Evolutionary conservation across 2,329 filamentous ascomycete genomes (phyloP), one percentile per base, ranked within the genome.

Genomic region (Aspergillus costaricaensis): DNA sequence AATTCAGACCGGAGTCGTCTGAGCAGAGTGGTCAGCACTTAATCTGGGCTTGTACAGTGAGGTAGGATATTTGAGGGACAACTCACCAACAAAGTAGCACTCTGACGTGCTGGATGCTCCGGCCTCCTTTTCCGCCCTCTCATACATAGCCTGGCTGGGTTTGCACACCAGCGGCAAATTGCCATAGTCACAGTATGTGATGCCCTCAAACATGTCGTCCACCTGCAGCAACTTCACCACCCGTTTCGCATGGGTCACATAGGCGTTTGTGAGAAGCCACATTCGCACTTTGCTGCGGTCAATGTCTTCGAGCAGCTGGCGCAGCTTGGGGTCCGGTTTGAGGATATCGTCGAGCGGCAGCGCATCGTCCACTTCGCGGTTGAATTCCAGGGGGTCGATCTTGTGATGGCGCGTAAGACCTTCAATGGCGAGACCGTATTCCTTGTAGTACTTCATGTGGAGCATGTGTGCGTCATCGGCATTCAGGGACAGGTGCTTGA

Each of bases 231-330:
- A 80, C 62, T 84, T 87, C 12, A 97, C 87, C 0, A 99, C 95
- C 44, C 92, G 81, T 71, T 86, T 88, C 32, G 87, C 95, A 71
- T 99, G 95, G 36, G 83, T 98, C 65, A 96, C 81, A 71, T 99
- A 97, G 21, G 96, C 95, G 72, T 99, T 99, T 2, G 96, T 99
- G 70, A 99, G 89, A 2, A 99, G 86, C 95, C 96, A 99, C 30
- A 92, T 81, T 65, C 87, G 92, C 65, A 97, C 91, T 74, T 96
- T 96, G 70, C 81, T 85, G 61, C 77, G 88, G 77, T 99, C 93
- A 57, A 99, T 88, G 66, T 93, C 90, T 74, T 89, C 82, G 5
- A 99, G 86, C 49, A 99, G 77, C 70, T 85, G 82, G 53, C 91
- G 88, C 44, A 98, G 82, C 70, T 88, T 82, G 0, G 88, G 84